Evolutionary conservation across 2,329 filamentous ascomycete genomes (phyloP).

Genomic region (Colletotrichum sp.): DNA sequence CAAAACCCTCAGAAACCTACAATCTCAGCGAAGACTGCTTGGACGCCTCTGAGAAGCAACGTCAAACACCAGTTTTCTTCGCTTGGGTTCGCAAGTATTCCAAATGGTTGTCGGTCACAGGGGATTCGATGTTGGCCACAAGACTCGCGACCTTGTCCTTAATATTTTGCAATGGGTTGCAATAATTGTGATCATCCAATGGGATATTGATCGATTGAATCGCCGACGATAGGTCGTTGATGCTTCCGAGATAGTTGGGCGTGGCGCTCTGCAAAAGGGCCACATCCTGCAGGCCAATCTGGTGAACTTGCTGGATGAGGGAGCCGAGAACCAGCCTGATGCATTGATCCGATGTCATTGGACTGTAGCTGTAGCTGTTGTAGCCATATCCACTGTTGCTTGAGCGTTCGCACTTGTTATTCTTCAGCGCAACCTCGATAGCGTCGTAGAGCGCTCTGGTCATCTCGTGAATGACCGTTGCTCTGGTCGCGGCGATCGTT

Average conservation of each 20-base stretch:
- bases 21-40: background rate
- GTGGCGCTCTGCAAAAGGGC: background rate
- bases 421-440: background rate
- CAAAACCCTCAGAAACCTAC: background rate
- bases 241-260: background rate
- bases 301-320: background rate
- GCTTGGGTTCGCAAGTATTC: background rate
- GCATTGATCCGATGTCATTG: background rate
- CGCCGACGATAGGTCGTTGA: background rate
- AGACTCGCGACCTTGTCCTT: background rate
- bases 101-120: background rate
- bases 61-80: background rate
- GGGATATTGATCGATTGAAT: rapidly evolving
- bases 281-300: background rate
- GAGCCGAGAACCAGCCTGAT: background rate
- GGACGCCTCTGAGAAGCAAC: background rate
- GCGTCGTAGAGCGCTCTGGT: background rate
- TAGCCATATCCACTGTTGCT: background rate
- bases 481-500: background rate
- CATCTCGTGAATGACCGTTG: background rate
- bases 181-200: background rate
- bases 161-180: background rate
- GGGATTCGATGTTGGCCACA: background rate
- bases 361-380: background rate
- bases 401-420: background rate